Base-by-base conservation (phyloP, 495 filamentous ascomycete genomes). In the Paragyromitra xinjiangensis region DNA sequence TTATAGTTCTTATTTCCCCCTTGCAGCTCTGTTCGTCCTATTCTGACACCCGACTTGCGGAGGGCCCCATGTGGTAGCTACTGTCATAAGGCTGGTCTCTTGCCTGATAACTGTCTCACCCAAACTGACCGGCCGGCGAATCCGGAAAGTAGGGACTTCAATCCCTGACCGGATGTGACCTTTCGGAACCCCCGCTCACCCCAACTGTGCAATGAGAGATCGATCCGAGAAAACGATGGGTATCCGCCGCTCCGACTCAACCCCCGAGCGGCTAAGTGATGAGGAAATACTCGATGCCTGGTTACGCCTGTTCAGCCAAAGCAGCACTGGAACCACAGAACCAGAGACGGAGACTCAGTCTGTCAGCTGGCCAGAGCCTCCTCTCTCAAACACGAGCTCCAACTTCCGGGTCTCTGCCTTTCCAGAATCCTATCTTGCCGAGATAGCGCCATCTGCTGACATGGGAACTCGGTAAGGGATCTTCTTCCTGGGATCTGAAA, bases 381-480 rank as follows among this genome's bases (percentile, higher is more conserved):
- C 26, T 37, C 68, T 44, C 39, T 45, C 51, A 66, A 73, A 73
- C 62, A 73, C 61, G 24, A 39, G 59, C 61, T 77, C 70, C 44
- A 65, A 44, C 74, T 9, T 51, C 61, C 34, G 62, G 69, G 42
- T 45, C 61, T 65, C 69, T 73, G 29, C 51, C 51, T 74, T 22
- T 22, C 40, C 50, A 69, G 74, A 73, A 73, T 40, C 29, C 44
- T 22, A 51, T 65, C 73, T 56, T 74, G 51, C 64, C 53, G 51
- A 26, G 37, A 45, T n/a, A 34, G 7, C 69, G 14, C 42, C 42
- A 61, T 59, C 64, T 73, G 40, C 69, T 73, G 58, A 73, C 50
- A 77, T 71, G 50, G 69, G 40, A 77, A 66, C 42, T 56, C 45
- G 74, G 74, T 77, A 73, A 72, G 69, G 68, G 34, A 48, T 51